Evolutionary conservation across 2,329 filamentous ascomycete species (phyloP), one percentile per base, ranked within the genome.

Genomic region (Keithomyces neogunnii): DNA sequence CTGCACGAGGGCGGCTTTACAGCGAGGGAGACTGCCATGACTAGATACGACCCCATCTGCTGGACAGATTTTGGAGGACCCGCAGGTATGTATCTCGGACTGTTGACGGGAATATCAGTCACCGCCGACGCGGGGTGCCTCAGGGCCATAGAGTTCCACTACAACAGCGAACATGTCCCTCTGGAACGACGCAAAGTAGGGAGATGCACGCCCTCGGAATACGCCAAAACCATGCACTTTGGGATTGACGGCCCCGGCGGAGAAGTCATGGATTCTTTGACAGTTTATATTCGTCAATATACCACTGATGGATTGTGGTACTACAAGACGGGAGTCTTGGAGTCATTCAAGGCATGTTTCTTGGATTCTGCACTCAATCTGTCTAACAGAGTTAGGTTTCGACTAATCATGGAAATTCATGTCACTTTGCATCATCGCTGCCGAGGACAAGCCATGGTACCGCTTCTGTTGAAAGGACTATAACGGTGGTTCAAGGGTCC

Each of bases 21-120:
- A 29, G 52, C 52, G 46, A 49, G 42, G 39, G 42, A 54, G 42
- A 47, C 29, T 47, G 49, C 52, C 39, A 52, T 51, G 32, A 47
- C n/a, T 42, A 49, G 52, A 52, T 54, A 49, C 40, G 50, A 55
- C n/a, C 53, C 50, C 30, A 48, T 55, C 42, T 55, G 50, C 19
- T 55, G 50, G 47, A 52, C 53, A 45, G n/a, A 50, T 47, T 55
- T 55, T 40, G 50, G 50, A 55, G 53, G 50, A 39, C 50, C 43
- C 28, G 42, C 50, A 49, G 47, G 53, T 47, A 52, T 47, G 30
- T 52, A 52, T 48, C 47, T 55, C 19, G 28, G 35, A 43, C 10
- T 32, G 39, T 48, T 55, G n/a, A 55, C 47, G 2, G 53, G 53
- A 30, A 52, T 55, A 1, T 52, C 53, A 33, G 50, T 55, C 45